phyloP scores from a whole-genome alignment of 192 early-diverging fungal species.

The Linnemannia schmuckeri region DNA sequence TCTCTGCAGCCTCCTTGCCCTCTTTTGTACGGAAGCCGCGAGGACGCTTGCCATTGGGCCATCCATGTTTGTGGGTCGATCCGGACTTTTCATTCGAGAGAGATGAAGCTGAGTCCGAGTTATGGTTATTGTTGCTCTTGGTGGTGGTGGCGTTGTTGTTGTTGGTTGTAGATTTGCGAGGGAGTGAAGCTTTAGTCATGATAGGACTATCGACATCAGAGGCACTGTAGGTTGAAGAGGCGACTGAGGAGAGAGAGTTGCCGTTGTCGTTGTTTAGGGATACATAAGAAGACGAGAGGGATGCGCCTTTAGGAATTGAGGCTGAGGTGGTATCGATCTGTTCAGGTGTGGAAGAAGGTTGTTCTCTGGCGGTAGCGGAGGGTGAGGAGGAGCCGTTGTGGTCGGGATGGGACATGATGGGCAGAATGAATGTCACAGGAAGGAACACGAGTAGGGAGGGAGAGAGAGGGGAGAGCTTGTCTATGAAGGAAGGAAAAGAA shows the following conservation, averaged over 20 bases:
- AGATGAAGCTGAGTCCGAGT: neutral
- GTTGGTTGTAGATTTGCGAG: neutral
- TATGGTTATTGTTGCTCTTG: neutral
- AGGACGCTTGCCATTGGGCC: conserved; percentile 54
- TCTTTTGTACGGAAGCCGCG: conserved; percentile 45
- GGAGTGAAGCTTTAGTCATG: conserved; percentile 22
- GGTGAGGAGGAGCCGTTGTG: conserved; percentile 1
- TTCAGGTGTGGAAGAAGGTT: conserved; percentile 2
- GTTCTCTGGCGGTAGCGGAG: neutral
- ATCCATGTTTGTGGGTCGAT: conserved; percentile 29
- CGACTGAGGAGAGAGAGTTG: conserved; percentile 7
- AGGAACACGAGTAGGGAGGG: neutral
- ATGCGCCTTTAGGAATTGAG: neutral
- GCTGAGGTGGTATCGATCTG: conserved; percentile 1
- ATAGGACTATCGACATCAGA: conserved; percentile 39
- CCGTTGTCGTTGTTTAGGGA: conserved; percentile 11
- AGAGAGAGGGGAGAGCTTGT: neutral
- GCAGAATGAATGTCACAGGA: neutral
- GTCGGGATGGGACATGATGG: neutral
- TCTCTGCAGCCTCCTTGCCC: conserved; percentile 53
- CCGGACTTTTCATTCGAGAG: neutral
- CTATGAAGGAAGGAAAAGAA: neutral
- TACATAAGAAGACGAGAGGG: conserved; percentile 17
- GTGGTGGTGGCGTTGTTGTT: neutral
- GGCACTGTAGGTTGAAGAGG: conserved; percentile 28